Base-by-base conservation (phyloP, 352 stramenopile genomes). In the Phytopythium helicoides region DNA sequence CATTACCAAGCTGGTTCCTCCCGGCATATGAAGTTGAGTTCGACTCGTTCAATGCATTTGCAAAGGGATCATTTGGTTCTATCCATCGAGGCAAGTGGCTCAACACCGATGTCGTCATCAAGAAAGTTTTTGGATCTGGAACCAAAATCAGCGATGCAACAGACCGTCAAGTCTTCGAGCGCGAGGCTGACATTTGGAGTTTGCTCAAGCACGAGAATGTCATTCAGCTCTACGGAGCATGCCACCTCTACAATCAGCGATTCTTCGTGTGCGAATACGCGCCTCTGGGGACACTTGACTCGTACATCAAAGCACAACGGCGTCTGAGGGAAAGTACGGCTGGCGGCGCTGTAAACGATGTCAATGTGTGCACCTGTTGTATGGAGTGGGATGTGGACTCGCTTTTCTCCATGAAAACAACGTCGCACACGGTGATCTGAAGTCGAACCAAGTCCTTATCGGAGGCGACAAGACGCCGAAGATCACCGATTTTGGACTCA, bases 21-120 rank as follows among this genome's bases (percentile, higher is more conserved):
- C 52, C 58, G 8, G 45, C 47, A 3, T 66, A 62, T 33, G 65
- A 74, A 48, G 42, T 68, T 11, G 44, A 62, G 19, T 46, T 71
- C 21, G 58, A 54, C n/a, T n/a, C n/a, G n/a, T 48, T 65, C 36
- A 70, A 58, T n/a, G 37, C 54, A 3, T 60, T 64, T n/a, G 45
- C 26, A 12, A 14, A 28, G 5, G 66, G 63, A 3, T 62, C 56
- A 0, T 73, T 69, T 35, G 67, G 64, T 4, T 59, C 50, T 8
- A 60, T 73, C 21, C 56, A 66, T 21, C 59, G 56, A 1, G 67
- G 64, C 11, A 56, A 49, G 15, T 76, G 67, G 64, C 39, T 68
- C 16, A 49, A 66, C n/a, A 56, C 64, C 15, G 53, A 33, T 7
- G 66, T 75, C 18, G 57, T 60, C n/a, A 26, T 64, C 22, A 64